These are phyloP conservation scores for Metschnikowia anglica DNA, from an alignment of 805 yeast species.

Conservation along the genomic window DNA sequence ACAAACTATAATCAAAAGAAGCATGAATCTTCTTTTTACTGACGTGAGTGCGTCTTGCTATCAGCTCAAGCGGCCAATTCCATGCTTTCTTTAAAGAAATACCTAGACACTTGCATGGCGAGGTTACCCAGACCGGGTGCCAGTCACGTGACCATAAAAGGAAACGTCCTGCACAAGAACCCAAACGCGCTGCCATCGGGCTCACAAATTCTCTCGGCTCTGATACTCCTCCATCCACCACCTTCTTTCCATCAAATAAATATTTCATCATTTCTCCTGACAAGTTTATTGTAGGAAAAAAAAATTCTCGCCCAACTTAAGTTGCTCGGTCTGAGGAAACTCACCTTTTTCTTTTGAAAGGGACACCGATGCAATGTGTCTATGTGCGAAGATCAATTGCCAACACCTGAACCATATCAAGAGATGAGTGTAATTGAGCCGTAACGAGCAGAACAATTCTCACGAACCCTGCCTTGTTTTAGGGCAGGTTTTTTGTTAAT, in stretches of 20 bases:
- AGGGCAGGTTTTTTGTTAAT: conserved; percentile 1
- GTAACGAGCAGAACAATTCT: neutral
- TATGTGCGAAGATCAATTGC: conserved; percentile 40
- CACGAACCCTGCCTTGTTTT: conserved; percentile 9
- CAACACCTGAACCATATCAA: conserved; percentile 1
- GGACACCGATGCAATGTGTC: conserved; percentile 50
- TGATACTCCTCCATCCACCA: too few species aligned
- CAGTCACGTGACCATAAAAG: too few species aligned
- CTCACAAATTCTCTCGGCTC: too few species aligned
- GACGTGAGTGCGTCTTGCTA: too few species aligned
- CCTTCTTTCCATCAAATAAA: conserved; percentile 5
- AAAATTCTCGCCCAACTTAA: conserved; percentile 41
- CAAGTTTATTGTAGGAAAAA: neutral
- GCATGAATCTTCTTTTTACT: too few species aligned
- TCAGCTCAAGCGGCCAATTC: too few species aligned
- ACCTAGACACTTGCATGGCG: too few species aligned
- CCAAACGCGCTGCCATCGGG: too few species aligned
- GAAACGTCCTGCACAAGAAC: too few species aligned
- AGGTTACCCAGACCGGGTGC: too few species aligned
- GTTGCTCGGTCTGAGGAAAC: conserved; percentile 41
- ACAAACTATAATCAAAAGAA: too few species aligned
- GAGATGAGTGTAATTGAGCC: conserved; percentile 10
- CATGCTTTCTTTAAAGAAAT: too few species aligned
- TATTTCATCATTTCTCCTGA: neutral
- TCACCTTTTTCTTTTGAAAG: conserved; percentile 23